Evolutionary conservation across 768 basidiomycete species (phyloP), one percentile per base, ranked within the genome.

Genomic region (Xanthoconium purpureum): DNA sequence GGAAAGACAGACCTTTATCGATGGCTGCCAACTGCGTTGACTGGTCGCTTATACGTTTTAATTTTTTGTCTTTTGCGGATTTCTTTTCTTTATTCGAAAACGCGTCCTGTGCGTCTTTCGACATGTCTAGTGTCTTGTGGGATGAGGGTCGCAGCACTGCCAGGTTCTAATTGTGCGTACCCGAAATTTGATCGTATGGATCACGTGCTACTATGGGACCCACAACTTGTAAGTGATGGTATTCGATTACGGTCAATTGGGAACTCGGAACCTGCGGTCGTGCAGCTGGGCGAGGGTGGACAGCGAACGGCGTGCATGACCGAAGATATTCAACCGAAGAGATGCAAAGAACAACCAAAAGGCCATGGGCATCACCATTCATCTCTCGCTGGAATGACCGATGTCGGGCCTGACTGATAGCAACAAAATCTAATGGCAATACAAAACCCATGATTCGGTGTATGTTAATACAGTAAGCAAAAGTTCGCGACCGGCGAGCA

Each of bases 1-100:
- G 7, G 12, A 15, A 12, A 18, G 24, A 59, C 61, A 38, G 40
- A 72, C 73, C 60, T 69, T 66, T 57, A 43, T 60, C 52, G 45
- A 39, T 35, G 17, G 3, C 43, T 7, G 28, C 49, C 20, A 43
- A 28, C 18, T 32, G 48, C 1, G 30, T 20, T 42, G 47, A 39
- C 13, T 38, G 36, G 28, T 15, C 15, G 7, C 20, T 48, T 55
- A 29, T 30, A n/a, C 42, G 32, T 47, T 38, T 58, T 2, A 43
- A 40, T 18, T 33, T 45, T 35, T 44, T 57, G 28, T 32, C 7
- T 29, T 20, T 46, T 11, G 18, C 46, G 1, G 52, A 46, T 28
- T 33, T 45, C 40, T 44, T 57, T 18, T 37, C 11, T 28, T 15
- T 40, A 5, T 29, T 55, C 2, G 52, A 46, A 13, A 44, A 29